Evolutionary conservation across 2,329 filamentous ascomycete species (phyloP).

Genomic region (Apiospora phragmitis): DNA sequence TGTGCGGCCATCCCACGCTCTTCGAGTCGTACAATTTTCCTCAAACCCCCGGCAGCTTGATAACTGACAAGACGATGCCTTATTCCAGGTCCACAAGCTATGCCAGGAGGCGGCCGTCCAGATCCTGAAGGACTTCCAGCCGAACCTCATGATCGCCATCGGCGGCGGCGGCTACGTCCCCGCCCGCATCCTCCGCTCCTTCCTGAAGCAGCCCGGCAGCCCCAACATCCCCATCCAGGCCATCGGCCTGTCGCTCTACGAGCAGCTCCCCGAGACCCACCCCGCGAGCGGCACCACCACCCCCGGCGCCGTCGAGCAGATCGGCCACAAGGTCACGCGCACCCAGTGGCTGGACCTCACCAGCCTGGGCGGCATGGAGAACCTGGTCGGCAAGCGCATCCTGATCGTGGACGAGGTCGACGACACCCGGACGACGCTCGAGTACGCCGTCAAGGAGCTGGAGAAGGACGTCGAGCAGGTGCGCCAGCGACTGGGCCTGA

Average conservation of each 20-base stretch:
- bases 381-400: conserved; percentile 79
- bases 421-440: conserved; percentile 77
- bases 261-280: conserved; percentile 65
- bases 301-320: conserved; percentile 63
- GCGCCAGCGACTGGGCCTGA: conserved; percentile 68
- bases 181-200: conserved; percentile 93
- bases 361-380: conserved; percentile 66
- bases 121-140: conserved; percentile 84
- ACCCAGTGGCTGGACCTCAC: conserved; percentile 97
- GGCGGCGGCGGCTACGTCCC: conserved; percentile 97
- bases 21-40: background rate
- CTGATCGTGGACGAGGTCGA: conserved; percentile 86
- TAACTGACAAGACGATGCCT: background rate
- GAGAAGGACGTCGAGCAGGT: conserved; percentile 88
- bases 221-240: conserved; percentile 99
- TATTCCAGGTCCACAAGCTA: conserved; percentile 85
- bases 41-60: background rate
- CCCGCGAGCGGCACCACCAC: conserved; percentile 47
- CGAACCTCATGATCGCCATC: conserved; percentile 97
- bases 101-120: conserved; percentile 81
- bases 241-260: conserved; percentile 96
- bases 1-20: background rate
- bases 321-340: conserved; percentile 91
- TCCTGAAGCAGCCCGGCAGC: conserved; percentile 83
- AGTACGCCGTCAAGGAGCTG: conserved; percentile 77